Evolutionary conservation across 495 filamentous ascomycete species (phyloP).

Genomic region (Lasiosphaeria hispida): DNA sequence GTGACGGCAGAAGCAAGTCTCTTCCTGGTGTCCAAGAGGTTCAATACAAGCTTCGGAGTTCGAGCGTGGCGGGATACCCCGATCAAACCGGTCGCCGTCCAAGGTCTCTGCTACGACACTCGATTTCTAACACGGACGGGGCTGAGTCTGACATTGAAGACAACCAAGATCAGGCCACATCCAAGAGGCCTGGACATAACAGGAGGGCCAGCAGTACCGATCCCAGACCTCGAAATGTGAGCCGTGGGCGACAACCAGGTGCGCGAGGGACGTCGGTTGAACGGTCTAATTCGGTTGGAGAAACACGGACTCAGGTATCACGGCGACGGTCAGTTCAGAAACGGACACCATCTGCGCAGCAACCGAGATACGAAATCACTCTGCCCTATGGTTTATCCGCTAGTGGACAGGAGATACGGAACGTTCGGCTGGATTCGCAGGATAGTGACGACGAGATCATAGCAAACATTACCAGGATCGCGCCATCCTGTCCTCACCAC

Average conservation of each 20-base stretch:
- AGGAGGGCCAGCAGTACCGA: neutral
- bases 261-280: constrained; percentile 16
- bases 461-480: neutral
- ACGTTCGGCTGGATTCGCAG: too few relatives aligned
- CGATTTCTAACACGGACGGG: constrained; percentile 1
- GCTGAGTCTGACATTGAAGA: neutral
- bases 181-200: neutral
- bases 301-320: constrained; percentile 8
- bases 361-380: too few relatives aligned
- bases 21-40: neutral
- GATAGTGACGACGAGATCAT: constrained; percentile 3
- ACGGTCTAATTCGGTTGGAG: constrained; percentile 13
- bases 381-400: too few relatives aligned
- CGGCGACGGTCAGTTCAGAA: constrained; percentile 1
- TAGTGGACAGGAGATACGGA: too few relatives aligned
- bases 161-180: neutral
- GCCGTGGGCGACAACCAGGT: constrained; percentile 20
- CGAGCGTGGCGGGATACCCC: constrained; percentile 4
- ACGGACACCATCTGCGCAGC: neutral
- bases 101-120: constrained; percentile 17
- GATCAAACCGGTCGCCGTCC: neutral
- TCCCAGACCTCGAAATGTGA: constrained; percentile 7
- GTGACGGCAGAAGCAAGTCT: constrained; percentile 6
- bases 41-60: neutral
- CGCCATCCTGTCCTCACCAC: constrained; percentile 2